Conservation (phyloP, 202 grass and related monocot species). For the Tripidium arundinaceum region DNA sequence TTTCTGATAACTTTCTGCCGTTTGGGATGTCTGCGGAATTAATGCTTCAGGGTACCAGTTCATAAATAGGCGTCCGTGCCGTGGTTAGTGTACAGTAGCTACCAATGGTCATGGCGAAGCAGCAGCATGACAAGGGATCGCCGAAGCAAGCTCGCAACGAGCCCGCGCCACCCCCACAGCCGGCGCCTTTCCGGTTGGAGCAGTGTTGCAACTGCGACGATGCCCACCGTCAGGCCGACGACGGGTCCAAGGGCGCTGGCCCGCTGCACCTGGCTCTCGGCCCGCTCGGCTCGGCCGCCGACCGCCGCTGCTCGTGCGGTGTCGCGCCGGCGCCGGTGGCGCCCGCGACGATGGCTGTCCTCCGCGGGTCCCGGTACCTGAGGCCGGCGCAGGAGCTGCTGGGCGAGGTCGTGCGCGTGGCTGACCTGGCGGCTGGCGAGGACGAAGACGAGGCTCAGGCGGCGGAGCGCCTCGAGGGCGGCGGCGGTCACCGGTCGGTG, state of each 20-base stretch:
- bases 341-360: constrained; percentile 7
- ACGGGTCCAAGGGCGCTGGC: neutral
- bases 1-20: neutral
- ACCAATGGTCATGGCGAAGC: constrained; percentile 27
- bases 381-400: constrained; percentile 75
- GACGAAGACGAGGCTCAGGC: constrained; percentile 1
- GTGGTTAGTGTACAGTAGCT: neutral
- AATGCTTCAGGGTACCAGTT: constrained; percentile 21
- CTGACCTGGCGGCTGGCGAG: constrained; percentile 18
- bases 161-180: neutral
- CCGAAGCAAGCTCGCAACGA: constrained; percentile 1
- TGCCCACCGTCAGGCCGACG: neutral
- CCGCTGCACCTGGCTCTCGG: constrained; percentile 34
- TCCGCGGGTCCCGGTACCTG: constrained; percentile 58
- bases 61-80: neutral
- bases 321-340: neutral
- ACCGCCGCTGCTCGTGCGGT: neutral
- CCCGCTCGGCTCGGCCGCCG: constrained; percentile 12
- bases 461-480: neutral
- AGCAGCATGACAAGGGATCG: constrained; percentile 11
- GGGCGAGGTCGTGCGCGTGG: constrained; percentile 58
- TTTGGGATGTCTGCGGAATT: neutral
- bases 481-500: neutral
- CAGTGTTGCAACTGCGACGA: neutral
- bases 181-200: neutral